Percentiles rank a stretch among this genome's conserved stretches.
phyloP scores from a whole-genome alignment of 257 asterid species.

The Solanum gracilifrons region DNA sequence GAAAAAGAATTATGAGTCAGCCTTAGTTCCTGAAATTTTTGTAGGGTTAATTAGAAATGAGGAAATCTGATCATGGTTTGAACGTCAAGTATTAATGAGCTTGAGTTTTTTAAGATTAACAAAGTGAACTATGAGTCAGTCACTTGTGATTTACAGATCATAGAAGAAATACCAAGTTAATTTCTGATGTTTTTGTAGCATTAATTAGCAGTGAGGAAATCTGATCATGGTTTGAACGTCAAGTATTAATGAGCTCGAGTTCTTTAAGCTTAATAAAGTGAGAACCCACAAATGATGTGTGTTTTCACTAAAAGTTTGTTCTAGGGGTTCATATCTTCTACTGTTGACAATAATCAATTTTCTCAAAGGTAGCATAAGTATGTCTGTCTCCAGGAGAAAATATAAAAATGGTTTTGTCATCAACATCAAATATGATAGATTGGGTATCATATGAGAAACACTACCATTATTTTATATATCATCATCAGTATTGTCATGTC shows the following conservation, averaged over 20 bases:
- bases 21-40: background rate
- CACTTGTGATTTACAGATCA: background rate
- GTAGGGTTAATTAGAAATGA: background rate
- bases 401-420: background rate
- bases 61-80: background rate
- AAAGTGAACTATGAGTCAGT: background rate
- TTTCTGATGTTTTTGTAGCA: background rate
- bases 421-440: background rate
- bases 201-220: background rate
- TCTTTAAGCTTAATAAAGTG: background rate
- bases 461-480: background rate
- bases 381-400: background rate
- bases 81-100: background rate
- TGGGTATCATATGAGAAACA: background rate
- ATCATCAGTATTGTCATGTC: background rate
- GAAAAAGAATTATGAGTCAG: background rate
- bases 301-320: background rate
- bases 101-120: background rate
- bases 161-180: background rate
- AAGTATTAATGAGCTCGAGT: background rate
- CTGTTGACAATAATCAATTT: background rate
- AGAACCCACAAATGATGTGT: background rate
- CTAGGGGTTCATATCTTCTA: background rate
- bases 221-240: background rate
- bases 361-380: background rate